A percentile compares a stretch with the other conserved stretches of the same genome.
phyloP scores from a whole-genome alignment of 331 rosid species.

The Acacia pycnantha region DNA sequence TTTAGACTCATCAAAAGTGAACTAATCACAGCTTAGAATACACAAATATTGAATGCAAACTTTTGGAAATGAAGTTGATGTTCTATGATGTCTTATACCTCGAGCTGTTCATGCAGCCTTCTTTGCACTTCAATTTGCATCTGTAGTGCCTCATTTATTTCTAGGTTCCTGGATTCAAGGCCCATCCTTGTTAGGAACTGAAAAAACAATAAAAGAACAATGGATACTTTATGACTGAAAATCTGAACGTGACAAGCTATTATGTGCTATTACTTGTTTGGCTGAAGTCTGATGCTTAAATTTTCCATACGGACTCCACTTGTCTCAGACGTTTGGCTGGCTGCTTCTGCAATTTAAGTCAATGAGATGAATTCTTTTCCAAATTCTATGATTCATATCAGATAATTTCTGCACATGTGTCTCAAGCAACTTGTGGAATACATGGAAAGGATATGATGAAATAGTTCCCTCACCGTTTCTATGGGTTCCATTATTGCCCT shows the following conservation, averaged over 20 bases:
- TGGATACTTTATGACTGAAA: not conserved
- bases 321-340: conserved; percentile 48
- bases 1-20: conserved; percentile 4
- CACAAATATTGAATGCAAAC: not conserved
- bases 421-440: conserved; percentile 10
- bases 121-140: conserved; percentile 93
- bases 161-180: conserved; percentile 52
- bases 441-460: not conserved
- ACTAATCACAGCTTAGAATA: not conserved
- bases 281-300: conserved; percentile 53
- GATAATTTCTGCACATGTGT: not conserved
- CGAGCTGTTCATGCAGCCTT: conserved; percentile 88
- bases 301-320: conserved; percentile 60
- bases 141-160: conserved; percentile 71
- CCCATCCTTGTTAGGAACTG: conserved; percentile 24
- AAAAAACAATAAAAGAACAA: not conserved
- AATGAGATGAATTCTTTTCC: conserved; percentile 10
- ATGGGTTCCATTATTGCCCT: conserved; percentile 39
- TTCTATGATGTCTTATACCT: conserved; percentile 46
- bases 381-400: not conserved
- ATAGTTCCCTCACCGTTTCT: conserved; percentile 53
- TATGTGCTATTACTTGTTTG: conserved; percentile 54
- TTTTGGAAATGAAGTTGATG: not conserved
- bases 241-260: not conserved
- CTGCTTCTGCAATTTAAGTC: conserved; percentile 23